Base-by-base conservation (phyloP, 1,284 basidiomycete species). In the Rhodotorula sp. region DNA sequence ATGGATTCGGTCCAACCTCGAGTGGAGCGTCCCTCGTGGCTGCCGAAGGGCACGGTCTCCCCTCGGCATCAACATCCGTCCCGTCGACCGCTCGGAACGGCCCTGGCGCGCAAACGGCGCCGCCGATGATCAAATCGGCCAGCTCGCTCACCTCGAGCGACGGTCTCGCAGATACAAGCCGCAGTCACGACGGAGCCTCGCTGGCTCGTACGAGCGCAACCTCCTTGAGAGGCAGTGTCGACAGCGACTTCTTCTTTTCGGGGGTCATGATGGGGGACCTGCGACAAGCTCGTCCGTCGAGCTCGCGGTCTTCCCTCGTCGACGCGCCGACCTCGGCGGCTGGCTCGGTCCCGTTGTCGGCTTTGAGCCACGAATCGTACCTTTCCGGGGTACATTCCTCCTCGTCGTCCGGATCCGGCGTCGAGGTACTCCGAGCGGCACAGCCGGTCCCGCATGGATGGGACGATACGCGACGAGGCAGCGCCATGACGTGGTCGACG, bases 191-290 rank as follows among this genome's bases (percentile, higher is more conserved):
- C n/a, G 54, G 29, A 3, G 15, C 26, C 15, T 68, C 66, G n/a
- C 49, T 54, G n/a, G 48, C 46, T 15, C 61, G 34, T 31, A 74
- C 65, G 46, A 70, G n/a, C 14, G 58, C 49, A n/a, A 60, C 65
- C 26, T 72, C 70, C 20, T 21, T 71, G 59, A 65, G 67, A 62
- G 43, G 57, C 43, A 64, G 63, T n/a, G 63, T 64, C 61, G 75
- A 76, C 63, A 72, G 75, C 67, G 70, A 74, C 62, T 76, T 74
- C 46, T 76, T 74, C 69, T 76, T 76, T 65, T 74, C 75, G 3
- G 64, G 66, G 4, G 23, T 14, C 2, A 34, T 66, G 3, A 6
- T 60, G 1, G 18, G 57, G 64, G 58, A 54, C 15, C 46, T 14
- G 8, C 56, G 51, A 18, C 48, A 43, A 8, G 14, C 15, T 15